Evolutionary conservation across 2,329 filamentous ascomycete genomes (phyloP), one percentile per base, ranked within the genome.

Genomic region (Phaeoacremonium minimum): DNA sequence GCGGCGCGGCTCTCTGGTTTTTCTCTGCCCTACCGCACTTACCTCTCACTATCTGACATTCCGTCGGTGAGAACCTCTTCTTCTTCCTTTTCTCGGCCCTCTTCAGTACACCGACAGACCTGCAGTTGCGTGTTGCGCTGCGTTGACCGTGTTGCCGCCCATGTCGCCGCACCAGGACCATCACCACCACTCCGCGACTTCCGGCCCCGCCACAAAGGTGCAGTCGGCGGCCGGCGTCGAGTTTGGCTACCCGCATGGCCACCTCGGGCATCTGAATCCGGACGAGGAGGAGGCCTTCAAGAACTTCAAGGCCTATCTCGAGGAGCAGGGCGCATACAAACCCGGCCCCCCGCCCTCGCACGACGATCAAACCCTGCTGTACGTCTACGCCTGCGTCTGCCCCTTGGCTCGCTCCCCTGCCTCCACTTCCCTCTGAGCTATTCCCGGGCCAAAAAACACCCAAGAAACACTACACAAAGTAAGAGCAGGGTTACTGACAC

Each of bases 321-420:
- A 74, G 45, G 71, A 86, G 52, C 75, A 80, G 46, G 80, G 78
- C 7, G 72, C 80, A 47, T 87, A 80, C 60, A 73, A 63, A 37
- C 73, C 71, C 1, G 71, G 71, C 0, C 64, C 71, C 32, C 68
- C 71, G 13, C 56, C 74, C 9, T 84, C 79, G 46, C 83, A 88
- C 59, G 83, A 88, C 51, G 85, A 90, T 56, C 73, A 82, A 50
- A 83, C 80, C 4, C 62, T 90, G 41, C 68, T 90, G 78, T 85
- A 67, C 45, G 78, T 63, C 6, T 26, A n/a, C 22, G 11, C 17
- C 20, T 19, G 11, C 31, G 38, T 28, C 11, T 26, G 19, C 32
- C 22, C 11, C 30, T 18, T 18, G 15, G 18, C 18, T 28, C 17
- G n/a, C 29, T 20, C 22, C n/a, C 22, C 9, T 26, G 9, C 22